Evolutionary conservation across 129 eudicot genomes (phyloP).

Genomic region (Oenanthe sinensis): DNA sequence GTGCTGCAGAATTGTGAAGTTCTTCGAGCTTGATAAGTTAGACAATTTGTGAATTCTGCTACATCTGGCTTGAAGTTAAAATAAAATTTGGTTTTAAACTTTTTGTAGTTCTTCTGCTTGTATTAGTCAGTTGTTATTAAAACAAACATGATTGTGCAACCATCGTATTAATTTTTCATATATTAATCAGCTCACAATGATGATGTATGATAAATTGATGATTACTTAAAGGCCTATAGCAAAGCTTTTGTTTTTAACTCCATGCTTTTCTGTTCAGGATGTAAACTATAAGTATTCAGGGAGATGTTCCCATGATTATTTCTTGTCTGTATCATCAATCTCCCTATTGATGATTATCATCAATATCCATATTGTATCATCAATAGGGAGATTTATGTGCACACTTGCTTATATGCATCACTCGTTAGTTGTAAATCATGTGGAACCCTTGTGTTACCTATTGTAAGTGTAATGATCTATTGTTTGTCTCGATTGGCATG

Average conservation of each 20-base stretch:
- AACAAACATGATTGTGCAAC: background rate
- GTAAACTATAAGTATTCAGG: background rate
- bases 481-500: background rate
- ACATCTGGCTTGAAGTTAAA: background rate
- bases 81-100: background rate
- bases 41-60: constrained; percentile 9
- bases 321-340: background rate
- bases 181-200: constrained; percentile 51
- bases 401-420: background rate
- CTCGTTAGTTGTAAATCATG: background rate
- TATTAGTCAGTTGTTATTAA: background rate
- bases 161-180: background rate
- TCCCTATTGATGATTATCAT: too few relatives aligned
- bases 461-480: background rate
- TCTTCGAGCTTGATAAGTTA: constrained; percentile 8
- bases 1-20: constrained; percentile 20
- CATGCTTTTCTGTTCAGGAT: background rate
- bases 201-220: constrained; percentile 49
- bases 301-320: background rate
- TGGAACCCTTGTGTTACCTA: background rate
- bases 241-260: constrained; percentile 5
- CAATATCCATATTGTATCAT: background rate
- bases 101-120: background rate
- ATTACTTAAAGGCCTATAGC: constrained; percentile 17
- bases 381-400: background rate